These are phyloP conservation scores for Stropharia rugosoannulata DNA, from an alignment of 768 basidiomycete species.

Conservation along the genomic window DNA sequence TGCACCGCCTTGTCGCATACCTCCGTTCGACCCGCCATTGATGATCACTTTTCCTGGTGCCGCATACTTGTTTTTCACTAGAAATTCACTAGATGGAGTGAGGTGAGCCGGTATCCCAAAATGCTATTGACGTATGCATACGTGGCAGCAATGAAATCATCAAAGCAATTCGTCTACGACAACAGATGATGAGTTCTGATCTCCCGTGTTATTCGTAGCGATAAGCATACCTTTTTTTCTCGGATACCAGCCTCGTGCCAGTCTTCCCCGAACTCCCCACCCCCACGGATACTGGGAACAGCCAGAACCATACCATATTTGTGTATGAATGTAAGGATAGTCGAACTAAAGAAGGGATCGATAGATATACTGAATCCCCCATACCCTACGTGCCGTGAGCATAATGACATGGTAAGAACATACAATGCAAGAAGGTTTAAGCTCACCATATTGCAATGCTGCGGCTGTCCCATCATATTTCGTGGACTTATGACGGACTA, in stretches of 20 bases:
- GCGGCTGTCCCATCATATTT: conserved; percentile 73
- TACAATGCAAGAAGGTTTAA: neutral
- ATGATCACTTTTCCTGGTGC: conserved; percentile 71
- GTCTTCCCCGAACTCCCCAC: conserved; percentile 80
- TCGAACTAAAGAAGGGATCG: conserved; percentile 68
- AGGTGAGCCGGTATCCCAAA: neutral
- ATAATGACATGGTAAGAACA: neutral
- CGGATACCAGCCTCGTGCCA: conserved; percentile 76
- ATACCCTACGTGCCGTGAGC: conserved; percentile 48
- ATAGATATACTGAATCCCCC: conserved; percentile 80
- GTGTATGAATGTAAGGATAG: conserved; percentile 72
- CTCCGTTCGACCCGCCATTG: conserved; percentile 82
- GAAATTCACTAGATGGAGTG: conserved; percentile 50
- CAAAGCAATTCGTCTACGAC: conserved; percentile 64
- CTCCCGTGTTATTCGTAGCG: neutral
- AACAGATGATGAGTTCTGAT: conserved; percentile 6
- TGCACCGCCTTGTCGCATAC: conserved; percentile 30
- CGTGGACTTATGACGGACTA: conserved; percentile 73
- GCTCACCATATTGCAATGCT: conserved; percentile 70
- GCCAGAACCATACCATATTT: conserved; percentile 69
- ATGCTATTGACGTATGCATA: conserved; percentile 30
- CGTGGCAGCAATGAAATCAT: conserved; percentile 85
- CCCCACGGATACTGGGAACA: conserved; percentile 60
- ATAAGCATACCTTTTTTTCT: conserved; percentile 59
- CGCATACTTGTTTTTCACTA: conserved; percentile 71